phyloP scores from a whole-genome alignment of 2,329 filamentous ascomycete genomes.

The Neopestalotiopsis sp. region DNA sequence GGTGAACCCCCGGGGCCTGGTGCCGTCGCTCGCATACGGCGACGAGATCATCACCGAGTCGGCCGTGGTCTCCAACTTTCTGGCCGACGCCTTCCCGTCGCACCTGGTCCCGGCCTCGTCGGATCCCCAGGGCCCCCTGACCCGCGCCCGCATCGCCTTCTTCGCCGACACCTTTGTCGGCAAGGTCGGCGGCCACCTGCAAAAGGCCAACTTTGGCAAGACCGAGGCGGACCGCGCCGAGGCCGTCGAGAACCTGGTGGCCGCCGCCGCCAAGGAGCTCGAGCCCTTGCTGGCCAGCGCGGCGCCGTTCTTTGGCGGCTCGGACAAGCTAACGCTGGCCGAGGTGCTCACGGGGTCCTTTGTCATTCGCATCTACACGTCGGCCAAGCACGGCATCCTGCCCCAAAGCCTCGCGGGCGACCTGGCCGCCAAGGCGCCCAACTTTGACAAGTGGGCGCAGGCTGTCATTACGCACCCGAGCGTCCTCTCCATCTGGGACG shows the following conservation, averaged over 20 bases:
- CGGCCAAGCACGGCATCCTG: constrained; percentile 59
- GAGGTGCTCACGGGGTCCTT: constrained; percentile 75
- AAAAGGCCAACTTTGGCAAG: constrained; percentile 42
- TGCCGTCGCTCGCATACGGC: constrained; percentile 72
- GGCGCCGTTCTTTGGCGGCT: constrained; percentile 69
- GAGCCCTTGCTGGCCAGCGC: constrained; percentile 69
- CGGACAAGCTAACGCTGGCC: constrained; percentile 69
- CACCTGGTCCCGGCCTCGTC: constrained; percentile 65
- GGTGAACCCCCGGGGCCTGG: constrained; percentile 80
- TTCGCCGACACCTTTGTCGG: constrained; percentile 74
- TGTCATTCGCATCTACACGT: constrained; percentile 62
- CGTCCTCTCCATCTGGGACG: constrained; percentile 68
- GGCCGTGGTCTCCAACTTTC: constrained; percentile 73
- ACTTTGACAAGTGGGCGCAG: constrained; percentile 71
- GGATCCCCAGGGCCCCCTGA: constrained; percentile 60
- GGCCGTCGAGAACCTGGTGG: constrained; percentile 56
- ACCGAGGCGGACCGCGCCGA: constrained; percentile 56
- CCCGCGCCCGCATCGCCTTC: constrained; percentile 71
- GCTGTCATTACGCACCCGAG: constrained; percentile 67
- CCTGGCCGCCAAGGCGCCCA: constrained; percentile 62
- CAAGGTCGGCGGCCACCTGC: constrained; percentile 56
- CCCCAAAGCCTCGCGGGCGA: constrained; percentile 52
- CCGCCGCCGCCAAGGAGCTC: constrained; percentile 69
- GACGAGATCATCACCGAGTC: constrained; percentile 76
- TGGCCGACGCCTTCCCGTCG: constrained; percentile 72